Percentiles rank a stretch among this genome's conserved stretches.
Conservation (phyloP, 805 yeast species). For the Millerago galiae region DNA sequence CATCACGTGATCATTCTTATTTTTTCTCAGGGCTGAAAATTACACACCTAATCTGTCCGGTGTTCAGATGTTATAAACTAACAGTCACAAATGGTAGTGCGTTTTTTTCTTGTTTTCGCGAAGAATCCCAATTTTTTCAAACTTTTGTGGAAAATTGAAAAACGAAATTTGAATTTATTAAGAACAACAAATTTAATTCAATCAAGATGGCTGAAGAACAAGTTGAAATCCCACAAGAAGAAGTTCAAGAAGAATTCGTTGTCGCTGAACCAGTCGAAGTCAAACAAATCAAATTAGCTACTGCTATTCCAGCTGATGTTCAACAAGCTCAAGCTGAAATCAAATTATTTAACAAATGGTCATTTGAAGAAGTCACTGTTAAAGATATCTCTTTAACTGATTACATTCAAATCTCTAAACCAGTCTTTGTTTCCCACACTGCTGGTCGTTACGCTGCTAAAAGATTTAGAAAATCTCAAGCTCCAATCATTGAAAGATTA, state of each 20-base stretch:
- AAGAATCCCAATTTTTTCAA: neutral
- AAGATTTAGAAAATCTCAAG: constrained; percentile 99
- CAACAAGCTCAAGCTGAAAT: constrained; percentile 94
- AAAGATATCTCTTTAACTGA: constrained; percentile 98
- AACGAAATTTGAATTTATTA: too few relatives aligned
- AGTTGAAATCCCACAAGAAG: constrained; percentile 40
- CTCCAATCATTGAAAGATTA: constrained; percentile 98
- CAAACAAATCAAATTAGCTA: constrained; percentile 80
- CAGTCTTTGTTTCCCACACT: constrained; percentile 97
- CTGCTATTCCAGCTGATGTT: constrained; percentile 94
- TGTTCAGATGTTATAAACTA: too few relatives aligned
- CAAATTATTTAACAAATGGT: constrained; percentile 99
- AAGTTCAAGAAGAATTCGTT: constrained; percentile 53
- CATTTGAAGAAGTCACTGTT: constrained; percentile 94
- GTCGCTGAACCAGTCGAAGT: constrained; percentile 80
- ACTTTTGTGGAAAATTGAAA: neutral
- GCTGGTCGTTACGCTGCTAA: constrained; percentile 99
- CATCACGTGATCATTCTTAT: neutral
- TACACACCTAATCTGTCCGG: too few relatives aligned
- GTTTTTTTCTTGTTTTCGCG: too few relatives aligned
- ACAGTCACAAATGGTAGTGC: too few relatives aligned
- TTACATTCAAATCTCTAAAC: constrained; percentile 96
- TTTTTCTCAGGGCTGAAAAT: neutral
- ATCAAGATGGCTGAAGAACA: constrained; percentile 76
- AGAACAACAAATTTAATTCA: too few relatives aligned